A percentile compares a stretch with the other conserved stretches of the same genome.
These are phyloP conservation scores for Aspergillus brunneoviolaceus DNA, from an alignment of 2,329 filamentous ascomycete genomes.

Conservation along the genomic window DNA sequence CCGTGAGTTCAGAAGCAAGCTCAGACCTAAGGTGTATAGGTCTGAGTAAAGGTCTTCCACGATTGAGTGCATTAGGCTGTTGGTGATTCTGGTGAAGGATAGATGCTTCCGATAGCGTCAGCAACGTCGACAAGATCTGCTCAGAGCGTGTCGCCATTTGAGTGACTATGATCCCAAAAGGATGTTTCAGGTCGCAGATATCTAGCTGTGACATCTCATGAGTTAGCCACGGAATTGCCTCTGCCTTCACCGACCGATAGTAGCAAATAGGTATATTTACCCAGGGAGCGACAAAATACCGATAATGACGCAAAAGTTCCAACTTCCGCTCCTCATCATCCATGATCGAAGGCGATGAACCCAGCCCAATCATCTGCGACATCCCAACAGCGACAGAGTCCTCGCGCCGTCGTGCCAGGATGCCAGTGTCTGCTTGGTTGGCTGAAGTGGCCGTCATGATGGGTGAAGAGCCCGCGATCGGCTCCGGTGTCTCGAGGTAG, in stretches of 20 bases:
- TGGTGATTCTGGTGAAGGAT: not conserved
- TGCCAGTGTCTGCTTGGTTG: too few relatives aligned
- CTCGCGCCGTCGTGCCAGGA: too few relatives aligned
- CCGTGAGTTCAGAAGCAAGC: conserved; percentile 12
- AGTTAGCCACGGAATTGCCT: not conserved
- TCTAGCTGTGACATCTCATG: conserved; percentile 36
- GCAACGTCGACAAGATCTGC: conserved; percentile 18
- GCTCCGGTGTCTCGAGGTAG: too few relatives aligned
- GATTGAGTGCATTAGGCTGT: not conserved
- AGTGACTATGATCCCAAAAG: conserved; percentile 42
- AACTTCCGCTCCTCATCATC: conserved; percentile 22
- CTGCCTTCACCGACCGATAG: too few relatives aligned
- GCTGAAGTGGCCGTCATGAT: too few relatives aligned
- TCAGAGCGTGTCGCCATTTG: conserved; percentile 25
- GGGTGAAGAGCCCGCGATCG: too few relatives aligned
- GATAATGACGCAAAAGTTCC: conserved; percentile 45
- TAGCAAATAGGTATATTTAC: conserved; percentile 27
- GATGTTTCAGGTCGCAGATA: conserved; percentile 43
- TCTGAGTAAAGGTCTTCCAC: not conserved
- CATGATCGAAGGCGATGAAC: too few relatives aligned
- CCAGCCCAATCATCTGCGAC: too few relatives aligned
- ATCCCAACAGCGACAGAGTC: too few relatives aligned
- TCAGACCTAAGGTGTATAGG: not conserved
- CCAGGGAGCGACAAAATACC: conserved; percentile 50
- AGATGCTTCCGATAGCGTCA: conserved; percentile 24